Base-by-base conservation (phyloP, 306 rosid species). In the Malus sylvestris region DNA sequence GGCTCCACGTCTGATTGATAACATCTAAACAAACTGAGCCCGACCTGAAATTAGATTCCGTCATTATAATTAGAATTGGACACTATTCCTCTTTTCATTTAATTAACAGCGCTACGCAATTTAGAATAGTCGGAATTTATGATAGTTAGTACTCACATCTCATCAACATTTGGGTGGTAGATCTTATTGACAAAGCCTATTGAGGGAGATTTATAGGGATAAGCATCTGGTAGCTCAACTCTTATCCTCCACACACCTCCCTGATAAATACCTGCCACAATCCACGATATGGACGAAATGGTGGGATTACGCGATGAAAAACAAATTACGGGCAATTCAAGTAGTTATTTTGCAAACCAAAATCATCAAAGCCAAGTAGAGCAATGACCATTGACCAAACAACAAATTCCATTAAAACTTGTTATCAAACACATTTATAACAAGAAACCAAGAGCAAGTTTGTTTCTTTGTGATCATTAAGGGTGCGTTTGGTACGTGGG, bases 161-260 rank as follows among this genome's bases (percentile, higher is more conserved):
- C 97, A 85, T 95, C 98, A 62, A 95, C 96, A 89, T 95, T 95
- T 80, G 98, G 98, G 91, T 95, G 98, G 85, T 84, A 95, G 66
- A 95, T 89, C 86, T 87, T 95, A 87, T 95, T 95, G 77, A 90
- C 49, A 84, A 95, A 95, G 75, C 97, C 97, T 80, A 95, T 87
- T 42, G 98, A 95, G 8, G 98, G 98, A 78, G 98, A 95, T 81
- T 90, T 90, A 70, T 89, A 92, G 80, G 97, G 98, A 89, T 95
- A 95, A 77, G 91, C 97, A 89, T 92, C 96, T 22, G 97, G 97
- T 38, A 95, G 87, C 76, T 92, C 97, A 69, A 95, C 98, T 78
- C 89, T 86, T 57, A 95, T 63, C 86, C 89, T 95, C 98, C 98
- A 95, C 18, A 90, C 86, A 67, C 98, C 97, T 52, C 86, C 96